Evolutionary conservation across 768 basidiomycete species (phyloP).

Genomic region (Hysterangium stoloniferum): DNA sequence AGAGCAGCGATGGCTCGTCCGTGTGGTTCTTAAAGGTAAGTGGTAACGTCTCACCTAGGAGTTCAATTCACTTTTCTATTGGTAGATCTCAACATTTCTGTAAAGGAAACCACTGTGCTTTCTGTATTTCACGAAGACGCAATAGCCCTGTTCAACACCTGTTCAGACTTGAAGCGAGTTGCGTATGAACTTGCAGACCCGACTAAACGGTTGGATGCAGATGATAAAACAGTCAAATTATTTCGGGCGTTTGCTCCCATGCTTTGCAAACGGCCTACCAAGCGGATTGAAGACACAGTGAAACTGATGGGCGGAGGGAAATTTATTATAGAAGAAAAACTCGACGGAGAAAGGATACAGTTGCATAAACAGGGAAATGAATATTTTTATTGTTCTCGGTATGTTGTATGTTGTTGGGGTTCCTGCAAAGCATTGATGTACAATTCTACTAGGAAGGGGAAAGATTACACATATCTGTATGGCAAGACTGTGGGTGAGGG

Average conservation of each 20-base stretch:
- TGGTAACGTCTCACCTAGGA: background rate
- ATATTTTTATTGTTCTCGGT: slow-evolving; percentile 92
- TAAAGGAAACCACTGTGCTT: slow-evolving; percentile 92
- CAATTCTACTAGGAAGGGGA: slow-evolving; percentile 59
- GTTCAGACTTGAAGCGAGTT: slow-evolving; percentile 92
- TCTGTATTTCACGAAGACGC: slow-evolving; percentile 91
- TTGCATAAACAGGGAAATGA: slow-evolving; percentile 87
- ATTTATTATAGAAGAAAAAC: slow-evolving; percentile 94
- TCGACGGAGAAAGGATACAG: slow-evolving; percentile 96
- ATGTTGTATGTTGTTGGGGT: slow-evolving; percentile 14
- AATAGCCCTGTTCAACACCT: slow-evolving; percentile 89
- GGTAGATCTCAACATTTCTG: slow-evolving; percentile 82
- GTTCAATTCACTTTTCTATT: background rate
- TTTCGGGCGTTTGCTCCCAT: slow-evolving; percentile 90
- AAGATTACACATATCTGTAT: slow-evolving; percentile 87
- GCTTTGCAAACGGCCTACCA: slow-evolving; percentile 85
- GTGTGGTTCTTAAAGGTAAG: slow-evolving; percentile 89
- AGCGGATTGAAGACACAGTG: slow-evolving; percentile 74
- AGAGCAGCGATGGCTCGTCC: slow-evolving; percentile 94
- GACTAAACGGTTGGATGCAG: slow-evolving; percentile 50
- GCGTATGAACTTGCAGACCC: slow-evolving; percentile 85
- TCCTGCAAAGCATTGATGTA: slow-evolving; percentile 1
- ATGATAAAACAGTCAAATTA: slow-evolving; percentile 79
- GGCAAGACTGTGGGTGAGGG: slow-evolving; percentile 77
- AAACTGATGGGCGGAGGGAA: slow-evolving; percentile 71